Percentiles rank a stretch among this genome's conserved stretches.
These are phyloP conservation scores for Phytophthora pini DNA, from an alignment of 352 stramenopile species.

Conservation along the genomic window DNA sequence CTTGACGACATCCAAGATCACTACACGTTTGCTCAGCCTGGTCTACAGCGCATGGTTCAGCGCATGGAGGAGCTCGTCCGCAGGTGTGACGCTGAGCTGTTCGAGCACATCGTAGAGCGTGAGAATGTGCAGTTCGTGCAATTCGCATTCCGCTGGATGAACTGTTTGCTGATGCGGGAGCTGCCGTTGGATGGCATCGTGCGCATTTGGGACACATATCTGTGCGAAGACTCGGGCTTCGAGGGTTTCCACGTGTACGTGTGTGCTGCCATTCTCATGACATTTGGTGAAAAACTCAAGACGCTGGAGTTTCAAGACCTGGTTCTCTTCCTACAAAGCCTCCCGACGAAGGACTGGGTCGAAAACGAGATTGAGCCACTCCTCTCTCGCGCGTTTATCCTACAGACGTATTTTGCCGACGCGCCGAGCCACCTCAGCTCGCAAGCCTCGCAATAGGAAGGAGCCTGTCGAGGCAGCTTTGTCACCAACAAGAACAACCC, in stretches of 20 bases:
- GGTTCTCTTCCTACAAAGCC: conserved; percentile 96
- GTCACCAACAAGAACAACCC: conserved; percentile 9
- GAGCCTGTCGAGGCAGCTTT: conserved; percentile 9
- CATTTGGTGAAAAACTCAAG: conserved; percentile 95
- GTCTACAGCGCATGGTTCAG: conserved; percentile 98
- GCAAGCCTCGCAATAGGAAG: conserved; percentile 34
- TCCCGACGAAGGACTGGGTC: conserved; percentile 97
- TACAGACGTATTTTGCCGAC: conserved; percentile 93
- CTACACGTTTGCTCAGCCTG: conserved; percentile 98
- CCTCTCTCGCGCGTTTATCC: conserved; percentile 96
- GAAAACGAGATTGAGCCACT: conserved; percentile 98
- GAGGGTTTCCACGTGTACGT: conserved; percentile 99
- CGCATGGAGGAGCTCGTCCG: conserved; percentile 97
- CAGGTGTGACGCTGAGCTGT: conserved; percentile 96
- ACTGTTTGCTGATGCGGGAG: conserved; percentile 99
- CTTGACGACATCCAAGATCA: conserved; percentile 99
- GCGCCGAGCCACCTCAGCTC: conserved; percentile 79
- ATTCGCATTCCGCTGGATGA: conserved; percentile 99
- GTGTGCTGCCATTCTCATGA: conserved; percentile 98
- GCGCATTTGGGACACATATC: conserved; percentile 99
- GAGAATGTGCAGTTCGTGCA: conserved; percentile 98
- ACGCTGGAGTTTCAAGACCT: conserved; percentile 98
- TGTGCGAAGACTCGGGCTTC: conserved; percentile 99
- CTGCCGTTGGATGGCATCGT: conserved; percentile 95
- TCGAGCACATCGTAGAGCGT: conserved; percentile 93